Evolutionary conservation across 139 green algal species (phyloP).

Genomic region (Tetradesmus obliquus): DNA sequence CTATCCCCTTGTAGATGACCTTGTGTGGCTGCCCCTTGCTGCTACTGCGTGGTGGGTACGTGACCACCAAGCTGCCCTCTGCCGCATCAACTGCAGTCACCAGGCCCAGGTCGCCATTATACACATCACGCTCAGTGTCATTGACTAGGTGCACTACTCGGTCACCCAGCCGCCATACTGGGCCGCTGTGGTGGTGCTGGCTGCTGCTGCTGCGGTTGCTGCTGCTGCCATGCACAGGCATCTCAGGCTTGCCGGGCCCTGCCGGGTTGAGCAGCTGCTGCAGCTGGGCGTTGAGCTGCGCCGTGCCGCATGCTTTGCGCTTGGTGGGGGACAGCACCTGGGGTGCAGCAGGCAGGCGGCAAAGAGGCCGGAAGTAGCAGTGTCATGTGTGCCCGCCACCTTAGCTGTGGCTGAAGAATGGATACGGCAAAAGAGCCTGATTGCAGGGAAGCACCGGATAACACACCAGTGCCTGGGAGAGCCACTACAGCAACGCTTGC

Average conservation of each 20-base stretch:
- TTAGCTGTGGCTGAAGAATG: no score
- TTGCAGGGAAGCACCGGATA: no score
- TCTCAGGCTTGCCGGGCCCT: no score
- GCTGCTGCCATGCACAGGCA: not conserved
- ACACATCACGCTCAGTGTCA: conserved; percentile 83
- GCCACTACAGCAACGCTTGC: no score
- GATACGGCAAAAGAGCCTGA: no score
- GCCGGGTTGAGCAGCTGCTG: conserved; percentile 80
- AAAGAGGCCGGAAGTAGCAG: no score
- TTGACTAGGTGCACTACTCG: conserved; percentile 82
- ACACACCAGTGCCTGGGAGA: no score
- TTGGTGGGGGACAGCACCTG: conserved; percentile 82
- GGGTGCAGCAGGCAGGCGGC: conserved; percentile 1
- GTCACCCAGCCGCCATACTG: conserved; percentile 66
- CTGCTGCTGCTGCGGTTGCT: not conserved
- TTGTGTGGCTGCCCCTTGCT: not conserved
- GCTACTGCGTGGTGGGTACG: conserved; percentile 23
- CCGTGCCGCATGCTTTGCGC: conserved; percentile 52
- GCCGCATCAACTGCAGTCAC: conserved; percentile 54
- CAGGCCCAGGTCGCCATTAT: conserved; percentile 85
- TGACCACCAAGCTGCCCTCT: conserved; percentile 41
- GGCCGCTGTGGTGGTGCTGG: not conserved
- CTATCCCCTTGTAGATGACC: conserved; percentile 18
- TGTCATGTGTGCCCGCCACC: no score
- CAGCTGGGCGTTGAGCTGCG: conserved; percentile 70